Evolutionary conservation across 2,329 filamentous ascomycete species (phyloP).

Genomic region (Hypomyces perniciosus): DNA sequence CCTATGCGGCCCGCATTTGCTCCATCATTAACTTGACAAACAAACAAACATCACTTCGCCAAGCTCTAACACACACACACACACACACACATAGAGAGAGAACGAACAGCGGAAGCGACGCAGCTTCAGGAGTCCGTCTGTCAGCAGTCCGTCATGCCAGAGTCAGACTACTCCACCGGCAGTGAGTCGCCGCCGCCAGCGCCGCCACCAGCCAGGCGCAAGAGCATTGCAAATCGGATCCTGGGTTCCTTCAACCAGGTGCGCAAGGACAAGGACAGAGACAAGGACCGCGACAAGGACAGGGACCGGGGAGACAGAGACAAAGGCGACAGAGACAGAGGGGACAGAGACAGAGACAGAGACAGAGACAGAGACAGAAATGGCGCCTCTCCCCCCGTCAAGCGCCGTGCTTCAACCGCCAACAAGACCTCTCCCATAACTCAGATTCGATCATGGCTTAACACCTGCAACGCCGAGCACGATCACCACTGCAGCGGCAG

Average conservation of each 20-base stretch:
- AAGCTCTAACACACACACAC: background rate
- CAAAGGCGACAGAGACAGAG: background rate
- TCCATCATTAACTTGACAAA: background rate
- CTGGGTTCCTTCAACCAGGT: constrained; percentile 29
- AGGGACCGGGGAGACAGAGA: background rate
- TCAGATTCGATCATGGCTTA: constrained; percentile 38
- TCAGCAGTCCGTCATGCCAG: background rate
- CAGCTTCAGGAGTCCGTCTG: background rate
- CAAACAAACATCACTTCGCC: background rate
- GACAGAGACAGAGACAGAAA: constrained; percentile 15
- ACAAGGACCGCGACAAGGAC: background rate
- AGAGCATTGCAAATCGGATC: constrained; percentile 37
- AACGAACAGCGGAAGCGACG: background rate
- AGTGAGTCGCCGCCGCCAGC: constrained; percentile 7
- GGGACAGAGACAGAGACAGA: constrained; percentile 14
- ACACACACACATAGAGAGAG: background rate
- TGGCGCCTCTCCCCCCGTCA: constrained; percentile 12
- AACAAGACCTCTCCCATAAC: constrained; percentile 30
- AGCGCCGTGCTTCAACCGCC: constrained; percentile 27
- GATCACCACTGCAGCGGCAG: constrained; percentile 33
- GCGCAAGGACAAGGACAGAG: constrained; percentile 21
- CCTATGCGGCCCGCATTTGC: constrained; percentile 6
- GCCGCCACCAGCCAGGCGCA: constrained; percentile 28
- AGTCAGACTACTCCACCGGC: constrained; percentile 2
- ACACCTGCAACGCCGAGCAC: constrained; percentile 37